Evolutionary conservation across 2,329 filamentous ascomycete genomes (phyloP), one percentile per base, ranked within the genome.

Genomic region (Venturiaceae sp.): DNA sequence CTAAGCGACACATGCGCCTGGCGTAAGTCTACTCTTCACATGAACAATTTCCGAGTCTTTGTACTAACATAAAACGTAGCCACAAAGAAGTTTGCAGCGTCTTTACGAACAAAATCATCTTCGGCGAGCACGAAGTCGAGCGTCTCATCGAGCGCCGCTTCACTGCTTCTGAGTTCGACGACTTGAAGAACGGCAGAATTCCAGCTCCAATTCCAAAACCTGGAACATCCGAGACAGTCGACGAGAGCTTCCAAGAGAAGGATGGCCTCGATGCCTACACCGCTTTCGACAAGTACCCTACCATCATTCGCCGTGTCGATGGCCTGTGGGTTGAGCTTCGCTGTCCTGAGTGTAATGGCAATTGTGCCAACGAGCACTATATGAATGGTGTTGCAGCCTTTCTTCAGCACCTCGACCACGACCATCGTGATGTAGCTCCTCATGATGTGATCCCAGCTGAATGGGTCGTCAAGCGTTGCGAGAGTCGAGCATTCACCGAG

Each of bases 271-370:
- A 30, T 30, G 44, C 44, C 16, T 50, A 50, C 26, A 30, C 21
- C 11, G 13, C 7, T 9, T 39, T 54, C 23, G 23, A 33, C 4
- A 19, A 36, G 32, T 54, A 39, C 21, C 52, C 52, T 3, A 30
- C 26, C 32, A 54, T 54, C 16, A 30, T 36, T 23, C 52, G 52
- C n/a, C 32, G 36, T 30, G 33, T 30, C 21, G 36, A 36, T 36
- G 52, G 52, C 32, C 23, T 33, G n/a, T 54, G 52, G 52, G 52
- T 54, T 2, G 52, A 54, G 30, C 52, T 54, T 30, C 52, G 52
- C 30, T 54, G 52, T n/a, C 52, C 52, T 54, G 32, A 23, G 21
- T 54, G 52, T 30, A 14, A 36, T 36, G 52, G 52, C 4, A 54
- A 54, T n/a, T 54, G 30, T 30, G 14, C 30, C 13, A 30, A 50